Evolutionary conservation across 441 rosid genomes (phyloP).

Genomic region (Corymbia citriodora): DNA sequence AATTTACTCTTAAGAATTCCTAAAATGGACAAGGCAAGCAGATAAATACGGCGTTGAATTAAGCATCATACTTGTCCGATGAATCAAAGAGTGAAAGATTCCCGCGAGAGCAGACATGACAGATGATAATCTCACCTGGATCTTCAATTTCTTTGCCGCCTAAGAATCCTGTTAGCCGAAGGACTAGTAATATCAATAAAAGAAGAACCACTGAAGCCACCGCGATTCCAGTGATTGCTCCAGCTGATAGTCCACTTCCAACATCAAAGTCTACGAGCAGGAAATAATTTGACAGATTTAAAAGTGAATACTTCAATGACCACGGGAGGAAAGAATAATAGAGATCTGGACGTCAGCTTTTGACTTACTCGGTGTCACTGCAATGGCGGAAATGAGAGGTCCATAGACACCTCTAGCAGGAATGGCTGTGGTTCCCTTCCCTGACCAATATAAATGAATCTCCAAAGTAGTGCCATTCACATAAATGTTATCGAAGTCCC

Average conservation of each 20-base stretch:
- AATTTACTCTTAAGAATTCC: background rate
- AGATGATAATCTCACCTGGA: background rate
- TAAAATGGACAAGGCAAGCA: background rate
- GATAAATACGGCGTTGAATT: background rate
- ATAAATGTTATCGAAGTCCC: constrained; percentile 13
- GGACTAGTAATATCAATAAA: background rate
- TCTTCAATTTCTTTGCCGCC: background rate
- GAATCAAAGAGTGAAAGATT: background rate
- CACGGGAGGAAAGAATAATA: background rate
- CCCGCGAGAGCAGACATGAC: background rate
- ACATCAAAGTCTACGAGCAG: constrained; percentile 52
- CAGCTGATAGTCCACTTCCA: constrained; percentile 49
- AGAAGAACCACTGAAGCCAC: background rate
- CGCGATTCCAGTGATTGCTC: constrained; percentile 55
- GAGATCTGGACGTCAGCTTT: background rate
- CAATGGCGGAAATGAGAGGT: constrained; percentile 78
- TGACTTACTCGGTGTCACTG: constrained; percentile 70
- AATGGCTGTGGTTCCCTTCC: constrained; percentile 71
- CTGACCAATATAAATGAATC: constrained; percentile 74
- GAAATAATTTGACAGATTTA: background rate
- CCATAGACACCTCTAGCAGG: constrained; percentile 70
- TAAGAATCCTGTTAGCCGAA: background rate
- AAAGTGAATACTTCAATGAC: background rate
- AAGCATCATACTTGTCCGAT: background rate
- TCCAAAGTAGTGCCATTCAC: constrained; percentile 66